Evolutionary conservation across 192 early-diverging fungal genomes (phyloP).

Genomic region (Martensiomyces pterosporus): DNA sequence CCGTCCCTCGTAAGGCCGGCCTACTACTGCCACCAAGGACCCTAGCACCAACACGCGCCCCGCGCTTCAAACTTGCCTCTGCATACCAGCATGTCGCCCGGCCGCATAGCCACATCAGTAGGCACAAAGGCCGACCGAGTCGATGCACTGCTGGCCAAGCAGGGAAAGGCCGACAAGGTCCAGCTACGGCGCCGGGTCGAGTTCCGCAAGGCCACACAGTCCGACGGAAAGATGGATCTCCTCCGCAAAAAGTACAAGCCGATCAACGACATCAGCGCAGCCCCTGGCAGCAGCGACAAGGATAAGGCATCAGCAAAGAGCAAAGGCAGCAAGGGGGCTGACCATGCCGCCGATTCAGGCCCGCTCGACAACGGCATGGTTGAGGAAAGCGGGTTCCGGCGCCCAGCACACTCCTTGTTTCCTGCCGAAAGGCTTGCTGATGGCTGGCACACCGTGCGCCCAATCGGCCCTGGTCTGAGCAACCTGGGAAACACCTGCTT

Average conservation of each 20-base stretch:
- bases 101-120: too few relatives aligned
- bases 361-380: conserved; percentile 20
- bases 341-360: conserved; percentile 3
- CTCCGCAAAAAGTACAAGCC: conserved; percentile 62
- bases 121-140: conserved; percentile 21
- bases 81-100: too few relatives aligned
- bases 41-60: too few relatives aligned
- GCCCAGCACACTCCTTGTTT: conserved; percentile 56
- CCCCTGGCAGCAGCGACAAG: background rate
- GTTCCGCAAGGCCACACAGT: conserved; percentile 55
- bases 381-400: conserved; percentile 63
- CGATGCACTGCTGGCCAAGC: conserved; percentile 42
- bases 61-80: too few relatives aligned
- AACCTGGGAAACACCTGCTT: conserved; percentile 79
- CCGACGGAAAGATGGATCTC: conserved; percentile 59
- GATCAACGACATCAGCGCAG: conserved; percentile 44
- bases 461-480: conserved; percentile 64
- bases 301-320: conserved; percentile 1
- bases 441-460: conserved; percentile 54
- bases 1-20: too few relatives aligned
- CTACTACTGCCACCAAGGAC: too few relatives aligned
- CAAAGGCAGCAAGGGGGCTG: conserved; percentile 4
- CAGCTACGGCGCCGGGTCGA: conserved; percentile 56
- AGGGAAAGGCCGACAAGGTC: conserved; percentile 45
- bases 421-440: conserved; percentile 52